A percentile compares a stretch with the other conserved stretches of the same genome.
phyloP scores from a whole-genome alignment of 106 monocot species.

The Amphibolis antarctica region DNA sequence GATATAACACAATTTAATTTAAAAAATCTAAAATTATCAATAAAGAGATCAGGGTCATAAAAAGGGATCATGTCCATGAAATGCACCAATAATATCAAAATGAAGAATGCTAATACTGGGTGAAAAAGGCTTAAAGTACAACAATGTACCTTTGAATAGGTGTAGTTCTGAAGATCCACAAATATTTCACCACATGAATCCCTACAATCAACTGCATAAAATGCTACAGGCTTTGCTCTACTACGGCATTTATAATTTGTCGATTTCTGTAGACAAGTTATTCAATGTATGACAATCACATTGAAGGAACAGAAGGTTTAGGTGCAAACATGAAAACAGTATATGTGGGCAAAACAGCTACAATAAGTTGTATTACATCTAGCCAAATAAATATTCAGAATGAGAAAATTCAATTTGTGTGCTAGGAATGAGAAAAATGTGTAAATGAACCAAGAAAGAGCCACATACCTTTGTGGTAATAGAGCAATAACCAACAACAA shows the following conservation, averaged over 20 bases:
- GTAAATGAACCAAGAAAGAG: neutral
- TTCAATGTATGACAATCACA: neutral
- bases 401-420: neutral
- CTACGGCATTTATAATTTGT: constrained; percentile 66
- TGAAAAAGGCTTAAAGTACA: too few relatives aligned
- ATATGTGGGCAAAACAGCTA: neutral
- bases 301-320: neutral
- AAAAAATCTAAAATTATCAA: too few relatives aligned
- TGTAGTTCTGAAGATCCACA: constrained; percentile 70
- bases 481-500: constrained; percentile 47
- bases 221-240: constrained; percentile 52
- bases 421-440: neutral
- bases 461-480: constrained; percentile 36
- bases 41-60: too few relatives aligned
- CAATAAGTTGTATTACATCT: neutral
- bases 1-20: too few relatives aligned
- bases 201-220: constrained; percentile 77
- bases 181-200: constrained; percentile 90
- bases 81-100: too few relatives aligned
- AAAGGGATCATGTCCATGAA: too few relatives aligned
- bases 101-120: too few relatives aligned
- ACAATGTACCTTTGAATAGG: constrained; percentile 52
- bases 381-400: neutral
- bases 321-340: neutral
- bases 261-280: constrained; percentile 34